These are phyloP conservation scores for Coniochaeta prunicola DNA, from an alignment of 2,329 filamentous ascomycete species.

Conservation along the genomic window DNA sequence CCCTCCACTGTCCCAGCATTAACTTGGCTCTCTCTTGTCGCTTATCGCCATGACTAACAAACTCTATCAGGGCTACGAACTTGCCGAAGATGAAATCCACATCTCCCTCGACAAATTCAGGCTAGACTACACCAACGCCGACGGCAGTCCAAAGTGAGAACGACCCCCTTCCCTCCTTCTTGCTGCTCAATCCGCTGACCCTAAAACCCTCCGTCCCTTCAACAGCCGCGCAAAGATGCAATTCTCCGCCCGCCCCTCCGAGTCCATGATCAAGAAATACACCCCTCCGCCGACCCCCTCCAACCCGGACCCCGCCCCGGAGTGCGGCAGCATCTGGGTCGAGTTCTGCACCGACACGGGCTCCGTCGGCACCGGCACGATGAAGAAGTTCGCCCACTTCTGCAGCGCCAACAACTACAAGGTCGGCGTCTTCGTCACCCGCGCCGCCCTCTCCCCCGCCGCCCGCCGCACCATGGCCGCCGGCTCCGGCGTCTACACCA, in stretches of 20 bases:
- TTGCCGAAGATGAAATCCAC: conserved; percentile 81
- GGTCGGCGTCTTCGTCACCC: conserved; percentile 85
- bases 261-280: conserved; percentile 78
- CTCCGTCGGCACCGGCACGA: conserved; percentile 81
- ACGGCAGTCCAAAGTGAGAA: conserved; percentile 76
- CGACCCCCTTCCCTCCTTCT: conserved; percentile 20
- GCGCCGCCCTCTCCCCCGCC: conserved; percentile 73
- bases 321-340: conserved; percentile 85
- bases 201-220: too few relatives aligned
- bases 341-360: conserved; percentile 72
- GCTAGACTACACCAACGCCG: conserved; percentile 59
- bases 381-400: conserved; percentile 81
- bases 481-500: conserved; percentile 60
- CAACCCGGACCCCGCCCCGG: conserved; percentile 63
- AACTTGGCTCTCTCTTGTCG: conserved; percentile 3
- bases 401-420: conserved; percentile 75
- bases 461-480: conserved; percentile 81
- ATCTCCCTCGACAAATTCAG: conserved; percentile 81
- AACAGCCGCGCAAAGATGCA: conserved; percentile 73
- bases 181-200: too few relatives aligned
- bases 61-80: conserved; percentile 83
- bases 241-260: conserved; percentile 80
- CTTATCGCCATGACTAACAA: not conserved
- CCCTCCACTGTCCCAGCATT: conserved; percentile 9
- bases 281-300: conserved; percentile 61